phyloP scores from a whole-genome alignment of 164 flowering plant species.

The Dillenia turbinata region DNA sequence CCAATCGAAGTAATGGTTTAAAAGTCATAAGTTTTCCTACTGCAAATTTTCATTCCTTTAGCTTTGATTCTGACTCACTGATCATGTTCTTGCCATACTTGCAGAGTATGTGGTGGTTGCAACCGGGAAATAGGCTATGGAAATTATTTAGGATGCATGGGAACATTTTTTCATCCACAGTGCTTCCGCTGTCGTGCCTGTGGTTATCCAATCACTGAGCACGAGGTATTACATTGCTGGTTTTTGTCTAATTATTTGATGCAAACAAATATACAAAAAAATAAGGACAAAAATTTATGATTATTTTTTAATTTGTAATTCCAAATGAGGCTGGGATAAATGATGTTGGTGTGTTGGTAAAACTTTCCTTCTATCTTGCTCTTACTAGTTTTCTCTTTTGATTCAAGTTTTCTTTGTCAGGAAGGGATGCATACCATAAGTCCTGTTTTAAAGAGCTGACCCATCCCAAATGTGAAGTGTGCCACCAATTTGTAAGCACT shows the following conservation, averaged over 20 bases:
- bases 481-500: constrained; percentile 83
- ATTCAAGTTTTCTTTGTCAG: constrained; percentile 92
- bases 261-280: too few relatives aligned
- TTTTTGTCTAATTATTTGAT: background rate
- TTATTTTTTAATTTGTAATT: background rate
- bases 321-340: background rate
- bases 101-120: constrained; percentile 87
- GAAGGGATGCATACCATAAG: constrained; percentile 76
- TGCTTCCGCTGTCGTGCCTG: constrained; percentile 82
- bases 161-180: constrained; percentile 76
- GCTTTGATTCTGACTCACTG: background rate
- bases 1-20: background rate
- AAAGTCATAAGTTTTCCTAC: background rate
- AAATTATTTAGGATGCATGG: constrained; percentile 81
- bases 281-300: background rate
- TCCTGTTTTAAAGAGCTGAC: constrained; percentile 85
- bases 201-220: constrained; percentile 64
- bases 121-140: constrained; percentile 63
- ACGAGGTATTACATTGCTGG: constrained; percentile 48
- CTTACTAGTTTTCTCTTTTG: constrained; percentile 40
- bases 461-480: constrained; percentile 98
- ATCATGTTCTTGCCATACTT: constrained; percentile 4
- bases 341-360: too few relatives aligned
- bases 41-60: background rate
- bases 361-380: constrained; percentile 4